These are phyloP conservation scores for Aphanomyces stellatus DNA, from an alignment of 352 stramenopile species.

Conservation along the genomic window DNA sequence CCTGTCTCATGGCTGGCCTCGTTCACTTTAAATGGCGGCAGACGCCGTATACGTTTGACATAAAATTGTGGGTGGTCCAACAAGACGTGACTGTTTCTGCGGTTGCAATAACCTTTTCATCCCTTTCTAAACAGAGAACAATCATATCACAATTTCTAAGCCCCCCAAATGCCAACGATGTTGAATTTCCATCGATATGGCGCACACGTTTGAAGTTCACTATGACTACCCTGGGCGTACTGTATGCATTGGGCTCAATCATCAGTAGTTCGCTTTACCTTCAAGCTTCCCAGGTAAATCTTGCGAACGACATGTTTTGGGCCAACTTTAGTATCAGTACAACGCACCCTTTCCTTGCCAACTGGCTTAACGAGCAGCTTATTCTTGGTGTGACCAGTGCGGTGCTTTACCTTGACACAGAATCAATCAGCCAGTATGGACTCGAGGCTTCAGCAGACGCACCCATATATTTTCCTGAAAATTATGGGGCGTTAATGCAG, in stretches of 20 bases:
- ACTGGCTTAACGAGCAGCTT: not conserved
- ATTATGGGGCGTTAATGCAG: not conserved
- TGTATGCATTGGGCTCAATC: not conserved
- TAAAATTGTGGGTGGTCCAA: not conserved
- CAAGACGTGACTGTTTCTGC: not conserved
- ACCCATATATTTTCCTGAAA: not conserved
- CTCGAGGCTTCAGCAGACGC: not conserved
- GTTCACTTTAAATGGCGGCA: not conserved
- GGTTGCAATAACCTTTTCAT: not conserved
- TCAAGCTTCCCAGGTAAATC: not conserved
- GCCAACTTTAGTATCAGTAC: not conserved
- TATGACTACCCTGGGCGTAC: too few species aligned
- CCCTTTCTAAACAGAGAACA: not conserved
- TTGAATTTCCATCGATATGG: too few species aligned
- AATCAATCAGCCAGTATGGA: not conserved
- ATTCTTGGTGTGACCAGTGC: not conserved
- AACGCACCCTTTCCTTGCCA: not conserved
- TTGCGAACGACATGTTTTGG: not conserved
- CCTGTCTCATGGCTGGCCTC: slow-evolving; percentile 1
- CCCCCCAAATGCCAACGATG: too few species aligned
- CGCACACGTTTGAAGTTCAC: too few species aligned
- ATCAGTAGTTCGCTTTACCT: not conserved
- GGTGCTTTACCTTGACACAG: not conserved
- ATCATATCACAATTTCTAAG: not conserved
- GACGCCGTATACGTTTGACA: not conserved